phyloP scores from a whole-genome alignment of 805 yeast species.

The Myxozyma geophila region DNA sequence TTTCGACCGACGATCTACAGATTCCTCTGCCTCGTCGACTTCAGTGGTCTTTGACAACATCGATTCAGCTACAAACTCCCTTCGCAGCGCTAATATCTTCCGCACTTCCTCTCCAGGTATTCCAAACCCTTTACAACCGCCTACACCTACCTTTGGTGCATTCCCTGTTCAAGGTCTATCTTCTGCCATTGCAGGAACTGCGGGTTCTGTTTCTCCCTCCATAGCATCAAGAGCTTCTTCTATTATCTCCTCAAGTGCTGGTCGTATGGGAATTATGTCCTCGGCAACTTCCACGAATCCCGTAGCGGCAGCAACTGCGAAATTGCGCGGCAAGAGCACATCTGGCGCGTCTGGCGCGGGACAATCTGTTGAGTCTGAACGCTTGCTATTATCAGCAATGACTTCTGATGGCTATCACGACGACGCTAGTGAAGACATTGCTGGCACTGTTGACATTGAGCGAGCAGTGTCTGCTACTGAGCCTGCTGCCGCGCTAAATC shows the following conservation, averaged over 20 bases:
- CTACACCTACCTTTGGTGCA: slow-evolving; percentile 2
- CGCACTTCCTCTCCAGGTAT: slow-evolving; percentile 7
- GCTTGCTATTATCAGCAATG: slow-evolving; percentile 23
- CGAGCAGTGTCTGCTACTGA: slow-evolving; percentile 6
- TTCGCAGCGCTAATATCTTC: slow-evolving; percentile 17
- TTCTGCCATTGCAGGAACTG: not conserved
- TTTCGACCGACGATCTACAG: slow-evolving; percentile 22
- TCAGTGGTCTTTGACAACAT: slow-evolving; percentile 31
- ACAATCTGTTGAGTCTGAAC: slow-evolving; percentile 21
- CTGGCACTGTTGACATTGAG: slow-evolving; percentile 5
- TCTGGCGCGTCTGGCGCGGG: not conserved
- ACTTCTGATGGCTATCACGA: slow-evolving; percentile 14
- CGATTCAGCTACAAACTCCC: slow-evolving; percentile 33
- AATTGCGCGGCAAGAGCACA: slow-evolving; percentile 7
- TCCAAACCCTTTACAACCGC: slow-evolving; percentile 2
- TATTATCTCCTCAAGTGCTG: slow-evolving; percentile 3
- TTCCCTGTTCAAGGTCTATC: slow-evolving; percentile 10
- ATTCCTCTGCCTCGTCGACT: slow-evolving; percentile 31
- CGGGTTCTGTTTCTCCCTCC: slow-evolving; percentile 5
- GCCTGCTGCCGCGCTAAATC: slow-evolving; percentile 4
- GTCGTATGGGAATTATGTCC: slow-evolving; percentile 4
- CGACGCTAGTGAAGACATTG: not conserved
- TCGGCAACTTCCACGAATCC: slow-evolving; percentile 1
- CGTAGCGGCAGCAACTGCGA: slow-evolving; percentile 6
- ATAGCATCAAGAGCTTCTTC: slow-evolving; percentile 20